These are phyloP conservation scores for Colletotrichum sp. DNA, from an alignment of 2,329 filamentous ascomycete species.

Conservation along the genomic window DNA sequence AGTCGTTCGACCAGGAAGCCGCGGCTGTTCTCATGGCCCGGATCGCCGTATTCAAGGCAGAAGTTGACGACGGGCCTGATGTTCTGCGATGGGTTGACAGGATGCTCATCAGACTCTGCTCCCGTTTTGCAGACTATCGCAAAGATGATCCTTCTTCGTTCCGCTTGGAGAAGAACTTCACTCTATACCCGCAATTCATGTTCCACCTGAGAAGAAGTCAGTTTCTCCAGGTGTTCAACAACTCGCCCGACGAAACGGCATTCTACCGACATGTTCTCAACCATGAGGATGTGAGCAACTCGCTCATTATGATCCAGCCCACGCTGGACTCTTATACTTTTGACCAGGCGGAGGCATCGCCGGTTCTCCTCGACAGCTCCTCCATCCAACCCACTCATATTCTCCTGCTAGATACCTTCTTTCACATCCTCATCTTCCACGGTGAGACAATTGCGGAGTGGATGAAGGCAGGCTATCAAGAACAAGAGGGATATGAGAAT, in stretches of 20 bases:
- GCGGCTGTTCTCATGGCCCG: constrained; percentile 98
- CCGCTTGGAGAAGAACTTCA: constrained; percentile 98
- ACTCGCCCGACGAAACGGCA: constrained; percentile 98
- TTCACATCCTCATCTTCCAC: constrained; percentile 99
- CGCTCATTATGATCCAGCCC: constrained; percentile 97
- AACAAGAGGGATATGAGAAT: constrained; percentile 98
- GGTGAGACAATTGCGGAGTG: constrained; percentile 98
- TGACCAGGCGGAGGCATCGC: constrained; percentile 74
- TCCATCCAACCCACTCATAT: constrained; percentile 96
- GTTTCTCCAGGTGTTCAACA: constrained; percentile 99
- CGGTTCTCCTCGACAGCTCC: constrained; percentile 94
- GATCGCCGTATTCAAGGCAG: constrained; percentile 98
- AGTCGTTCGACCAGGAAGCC: constrained; percentile 98
- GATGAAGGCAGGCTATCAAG: constrained; percentile 97
- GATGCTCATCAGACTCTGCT: constrained; percentile 97
- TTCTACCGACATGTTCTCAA: constrained; percentile 98
- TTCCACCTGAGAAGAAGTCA: constrained; percentile 97
- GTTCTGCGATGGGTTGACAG: constrained; percentile 97
- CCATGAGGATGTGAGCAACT: constrained; percentile 96
- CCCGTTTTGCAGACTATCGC: constrained; percentile 94
- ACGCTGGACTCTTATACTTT: constrained; percentile 92
- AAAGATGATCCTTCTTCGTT: constrained; percentile 99
- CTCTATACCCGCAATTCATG: constrained; percentile 99
- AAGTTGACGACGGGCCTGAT: constrained; percentile 98
- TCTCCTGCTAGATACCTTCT: constrained; percentile 95